Evolutionary conservation across 2,329 filamentous ascomycete species (phyloP).

Genomic region (Westerdykella ornata): DNA sequence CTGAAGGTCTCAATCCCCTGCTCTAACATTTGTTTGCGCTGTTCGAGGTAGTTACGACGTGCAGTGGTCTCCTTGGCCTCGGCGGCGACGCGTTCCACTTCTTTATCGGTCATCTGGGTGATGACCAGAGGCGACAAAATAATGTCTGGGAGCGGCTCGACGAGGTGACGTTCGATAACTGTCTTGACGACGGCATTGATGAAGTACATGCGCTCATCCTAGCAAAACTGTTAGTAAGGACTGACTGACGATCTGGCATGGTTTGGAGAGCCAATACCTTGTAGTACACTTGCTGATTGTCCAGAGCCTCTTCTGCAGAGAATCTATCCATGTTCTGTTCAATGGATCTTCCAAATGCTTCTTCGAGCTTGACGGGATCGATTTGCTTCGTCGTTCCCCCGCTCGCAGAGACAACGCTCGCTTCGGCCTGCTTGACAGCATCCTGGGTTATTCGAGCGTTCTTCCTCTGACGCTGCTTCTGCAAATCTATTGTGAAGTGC

Average conservation of each 20-base stretch:
- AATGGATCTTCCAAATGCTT: slow-evolving; percentile 2
- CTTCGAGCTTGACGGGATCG: not conserved
- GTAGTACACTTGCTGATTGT: slow-evolving; percentile 34
- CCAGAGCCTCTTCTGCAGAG: slow-evolving; percentile 32
- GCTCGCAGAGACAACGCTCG: too few relatives aligned
- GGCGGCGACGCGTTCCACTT: slow-evolving; percentile 29
- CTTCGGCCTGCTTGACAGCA: too few relatives aligned
- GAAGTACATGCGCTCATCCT: slow-evolving; percentile 36
- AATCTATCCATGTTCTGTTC: slow-evolving; percentile 32
- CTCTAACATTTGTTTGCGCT: slow-evolving; percentile 30
- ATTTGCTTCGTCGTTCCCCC: not conserved
- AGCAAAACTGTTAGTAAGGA: not conserved
- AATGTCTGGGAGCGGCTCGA: slow-evolving; percentile 21
- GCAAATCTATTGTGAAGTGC: slow-evolving; percentile 29
- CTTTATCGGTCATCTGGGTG: slow-evolving; percentile 26
- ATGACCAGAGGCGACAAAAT: slow-evolving; percentile 31
- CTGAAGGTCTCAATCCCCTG: slow-evolving; percentile 31
- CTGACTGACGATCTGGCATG: not conserved
- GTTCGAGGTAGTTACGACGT: slow-evolving; percentile 24
- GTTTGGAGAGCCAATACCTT: not conserved
- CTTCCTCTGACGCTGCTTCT: slow-evolving; percentile 13
- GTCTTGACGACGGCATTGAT: slow-evolving; percentile 29
- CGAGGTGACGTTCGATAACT: slow-evolving; percentile 37
- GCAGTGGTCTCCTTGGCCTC: slow-evolving; percentile 27
- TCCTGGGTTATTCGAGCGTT: not conserved